A percentile compares a stretch with the other conserved stretches of the same genome.
phyloP scores from a whole-genome alignment of 768 basidiomycete species.

The Termitomyces sp. region DNA sequence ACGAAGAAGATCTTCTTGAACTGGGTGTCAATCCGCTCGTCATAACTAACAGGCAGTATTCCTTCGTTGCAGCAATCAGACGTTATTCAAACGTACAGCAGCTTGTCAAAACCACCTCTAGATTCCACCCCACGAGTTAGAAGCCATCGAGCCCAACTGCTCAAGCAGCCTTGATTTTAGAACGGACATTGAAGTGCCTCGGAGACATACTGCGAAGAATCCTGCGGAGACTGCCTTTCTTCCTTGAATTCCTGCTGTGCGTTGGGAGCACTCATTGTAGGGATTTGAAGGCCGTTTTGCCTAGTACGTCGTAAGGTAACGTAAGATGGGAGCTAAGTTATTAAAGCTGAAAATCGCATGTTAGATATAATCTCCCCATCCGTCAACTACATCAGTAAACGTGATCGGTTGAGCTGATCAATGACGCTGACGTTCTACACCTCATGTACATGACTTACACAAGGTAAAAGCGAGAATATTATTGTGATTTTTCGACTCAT shows the following conservation, averaged over 20 bases:
- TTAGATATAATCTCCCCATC: too few species aligned
- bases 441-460: not conserved
- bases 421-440: not conserved
- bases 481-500: not conserved
- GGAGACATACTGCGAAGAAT: not conserved
- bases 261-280: not conserved
- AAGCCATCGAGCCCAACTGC: slow-evolving; percentile 13
- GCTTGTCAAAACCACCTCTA: slow-evolving; percentile 18
- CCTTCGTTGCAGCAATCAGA: slow-evolving; percentile 24
- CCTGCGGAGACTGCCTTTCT: not conserved
- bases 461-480: not conserved
- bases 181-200: not conserved
- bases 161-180: not conserved
- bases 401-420: too few species aligned
- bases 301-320: not conserved
- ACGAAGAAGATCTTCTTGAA: slow-evolving; percentile 71
- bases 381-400: too few species aligned
- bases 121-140: slow-evolving; percentile 25
- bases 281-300: not conserved
- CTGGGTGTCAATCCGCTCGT: slow-evolving; percentile 54
- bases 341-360: not conserved
- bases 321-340: too few species aligned
- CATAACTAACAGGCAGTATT: slow-evolving; percentile 48
- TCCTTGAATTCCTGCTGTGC: not conserved
- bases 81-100: not conserved